Conservation (phyloP, 192 early-diverging fungal genomes). For the Geranomyces michiganensis region DNA sequence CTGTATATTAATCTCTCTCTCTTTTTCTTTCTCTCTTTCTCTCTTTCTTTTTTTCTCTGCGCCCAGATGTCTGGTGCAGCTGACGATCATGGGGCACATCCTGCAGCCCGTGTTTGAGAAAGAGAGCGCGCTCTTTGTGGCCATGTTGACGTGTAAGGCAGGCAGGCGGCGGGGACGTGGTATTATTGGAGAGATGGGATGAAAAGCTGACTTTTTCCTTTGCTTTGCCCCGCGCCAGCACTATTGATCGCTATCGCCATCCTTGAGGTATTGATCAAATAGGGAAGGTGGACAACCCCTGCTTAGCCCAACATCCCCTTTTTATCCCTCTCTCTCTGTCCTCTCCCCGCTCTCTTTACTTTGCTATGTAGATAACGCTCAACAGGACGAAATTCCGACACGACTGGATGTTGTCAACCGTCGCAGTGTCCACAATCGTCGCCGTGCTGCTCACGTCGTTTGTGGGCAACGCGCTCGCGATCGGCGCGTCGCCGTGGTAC, state of each 20-base stretch:
- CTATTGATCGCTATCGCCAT: background rate
- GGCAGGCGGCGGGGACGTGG: background rate
- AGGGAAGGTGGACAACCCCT: background rate
- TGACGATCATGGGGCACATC: conserved; percentile 67
- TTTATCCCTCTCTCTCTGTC: no score
- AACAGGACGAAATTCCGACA: conserved; percentile 72
- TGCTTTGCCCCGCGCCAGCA: background rate
- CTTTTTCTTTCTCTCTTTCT: background rate
- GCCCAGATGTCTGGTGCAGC: conserved; percentile 60
- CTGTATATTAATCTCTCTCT: no score
- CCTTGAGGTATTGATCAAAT: background rate
- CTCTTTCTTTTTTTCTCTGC: background rate
- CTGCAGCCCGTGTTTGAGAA: conserved; percentile 35
- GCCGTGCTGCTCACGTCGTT: conserved; percentile 57
- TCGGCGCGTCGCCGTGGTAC: conserved; percentile 71
- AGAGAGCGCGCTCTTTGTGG: conserved; percentile 19
- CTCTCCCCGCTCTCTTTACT: no score
- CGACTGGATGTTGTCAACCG: conserved; percentile 69
- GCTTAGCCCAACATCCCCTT: no score
- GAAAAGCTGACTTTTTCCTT: no score
- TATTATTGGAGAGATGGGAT: background rate
- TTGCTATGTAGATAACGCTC: conserved; percentile 59
- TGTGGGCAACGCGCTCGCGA: conserved; percentile 64
- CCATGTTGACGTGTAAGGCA: conserved; percentile 8
- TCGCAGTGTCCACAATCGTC: conserved; percentile 51